These are phyloP conservation scores for Pseudogymnoascus verrucosus DNA, from an alignment of 2,329 filamentous ascomycete species.

Conservation along the genomic window DNA sequence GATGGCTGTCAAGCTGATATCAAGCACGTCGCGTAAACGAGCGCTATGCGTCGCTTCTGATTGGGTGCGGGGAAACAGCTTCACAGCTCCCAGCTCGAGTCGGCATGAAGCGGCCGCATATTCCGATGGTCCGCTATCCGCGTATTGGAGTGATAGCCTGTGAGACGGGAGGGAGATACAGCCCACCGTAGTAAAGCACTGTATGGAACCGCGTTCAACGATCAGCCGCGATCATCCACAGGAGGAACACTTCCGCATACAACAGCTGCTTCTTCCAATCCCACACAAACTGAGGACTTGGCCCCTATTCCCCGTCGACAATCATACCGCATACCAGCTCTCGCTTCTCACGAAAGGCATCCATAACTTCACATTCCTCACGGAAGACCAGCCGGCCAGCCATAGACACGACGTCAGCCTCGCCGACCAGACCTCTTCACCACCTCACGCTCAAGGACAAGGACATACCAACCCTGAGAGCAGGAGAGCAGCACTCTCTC, in stretches of 20 bases:
- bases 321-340: not conserved
- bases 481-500: not conserved
- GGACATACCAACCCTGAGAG: not conserved
- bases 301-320: not conserved
- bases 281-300: not conserved
- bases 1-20: not conserved
- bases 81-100: not conserved
- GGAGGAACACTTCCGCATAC: not conserved
- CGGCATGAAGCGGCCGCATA: not conserved
- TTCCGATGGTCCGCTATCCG: not conserved
- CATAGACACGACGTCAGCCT: not conserved
- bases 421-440: not conserved
- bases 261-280: not conserved
- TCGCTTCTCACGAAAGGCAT: not conserved
- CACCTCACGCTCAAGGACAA: not conserved
- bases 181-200: not conserved
- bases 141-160: not conserved
- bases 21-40: not conserved
- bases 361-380: not conserved
- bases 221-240: not conserved
- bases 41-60: not conserved
- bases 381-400: not conserved
- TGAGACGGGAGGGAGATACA: not conserved
- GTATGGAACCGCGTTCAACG: not conserved
- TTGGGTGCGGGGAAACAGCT: not conserved